phyloP scores from a whole-genome alignment of 768 basidiomycete species.

The Mycena floridula region DNA sequence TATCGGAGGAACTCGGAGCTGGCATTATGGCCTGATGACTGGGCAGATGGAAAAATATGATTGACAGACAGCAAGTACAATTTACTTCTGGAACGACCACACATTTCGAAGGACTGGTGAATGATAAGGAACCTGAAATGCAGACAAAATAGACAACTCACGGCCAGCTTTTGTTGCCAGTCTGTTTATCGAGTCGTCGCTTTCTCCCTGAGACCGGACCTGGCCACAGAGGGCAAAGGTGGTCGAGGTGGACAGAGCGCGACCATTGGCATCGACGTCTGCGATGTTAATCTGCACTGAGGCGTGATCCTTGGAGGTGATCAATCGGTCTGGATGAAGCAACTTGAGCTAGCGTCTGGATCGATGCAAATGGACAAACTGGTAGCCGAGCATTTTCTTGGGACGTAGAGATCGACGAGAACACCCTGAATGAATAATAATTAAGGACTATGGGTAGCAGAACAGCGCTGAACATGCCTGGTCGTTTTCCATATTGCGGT shows the following conservation, averaged over 20 bases:
- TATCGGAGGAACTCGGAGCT: no score
- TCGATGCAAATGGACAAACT: conserved; percentile 50
- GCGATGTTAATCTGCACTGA: conserved; percentile 94
- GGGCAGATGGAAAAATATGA: no score
- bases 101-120: conserved; percentile 86
- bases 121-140: conserved; percentile 7
- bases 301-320: conserved; percentile 98
- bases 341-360: conserved; percentile 3
- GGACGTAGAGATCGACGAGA: conserved; percentile 99
- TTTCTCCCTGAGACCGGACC: conserved; percentile 92
- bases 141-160: conserved; percentile 44
- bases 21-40: no score
- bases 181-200: conserved; percentile 94
- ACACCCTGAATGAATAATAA: conserved; percentile 55
- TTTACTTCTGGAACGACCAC: conserved; percentile 94
- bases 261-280: conserved; percentile 89
- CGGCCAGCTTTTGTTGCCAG: conserved; percentile 92
- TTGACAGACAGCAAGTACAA: no score
- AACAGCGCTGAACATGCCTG: conserved; percentile 46
- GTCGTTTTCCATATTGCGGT: conserved; percentile 81
- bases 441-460: conserved; percentile 3
- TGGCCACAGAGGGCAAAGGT: conserved; percentile 94
- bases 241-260: conserved; percentile 71
- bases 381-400: conserved; percentile 97
- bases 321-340: conserved; percentile 73